Evolutionary conservation across 108 stramenopile species (phyloP).

Genomic region (Pseudonitzschia multistriata): DNA sequence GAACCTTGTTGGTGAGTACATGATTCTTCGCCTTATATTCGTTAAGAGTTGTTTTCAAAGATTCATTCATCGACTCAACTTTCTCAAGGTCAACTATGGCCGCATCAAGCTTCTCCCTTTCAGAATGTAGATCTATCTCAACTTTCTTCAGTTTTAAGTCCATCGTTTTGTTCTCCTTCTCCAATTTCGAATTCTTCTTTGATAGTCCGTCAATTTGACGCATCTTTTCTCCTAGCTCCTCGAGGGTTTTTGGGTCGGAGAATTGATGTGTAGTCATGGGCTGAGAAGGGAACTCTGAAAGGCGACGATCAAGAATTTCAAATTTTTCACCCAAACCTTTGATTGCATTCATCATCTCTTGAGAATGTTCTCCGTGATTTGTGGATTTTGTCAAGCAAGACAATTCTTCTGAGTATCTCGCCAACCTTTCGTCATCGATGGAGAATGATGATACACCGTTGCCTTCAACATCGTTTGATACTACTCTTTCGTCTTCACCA

Average conservation of each 20-base stretch:
- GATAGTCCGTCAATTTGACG: slow-evolving; percentile 17
- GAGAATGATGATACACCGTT: neutral
- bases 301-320: neutral
- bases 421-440: neutral
- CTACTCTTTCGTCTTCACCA: neutral
- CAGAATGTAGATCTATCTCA: neutral
- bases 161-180: slow-evolving; percentile 13
- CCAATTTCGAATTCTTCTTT: slow-evolving; percentile 18
- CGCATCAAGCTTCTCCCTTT: slow-evolving; percentile 6
- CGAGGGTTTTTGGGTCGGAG: neutral
- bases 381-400: slow-evolving; percentile 11
- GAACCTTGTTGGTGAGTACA: slow-evolving; percentile 28
- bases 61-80: slow-evolving; percentile 17
- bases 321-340: slow-evolving; percentile 17
- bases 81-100: slow-evolving; percentile 15
- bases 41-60: slow-evolving; percentile 16
- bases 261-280: neutral
- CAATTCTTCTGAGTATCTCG: neutral
- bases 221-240: slow-evolving; percentile 5
- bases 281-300: slow-evolving; percentile 5
- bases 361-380: slow-evolving; percentile 8
- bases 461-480: neutral
- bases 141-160: slow-evolving; percentile 19
- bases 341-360: slow-evolving; percentile 14
- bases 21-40: slow-evolving; percentile 27